Percentiles rank a stretch among this genome's conserved stretches.
These are phyloP conservation scores for Hsuehochloa calcarea DNA, from an alignment of 176 grass and related monocot species.

Conservation along the genomic window DNA sequence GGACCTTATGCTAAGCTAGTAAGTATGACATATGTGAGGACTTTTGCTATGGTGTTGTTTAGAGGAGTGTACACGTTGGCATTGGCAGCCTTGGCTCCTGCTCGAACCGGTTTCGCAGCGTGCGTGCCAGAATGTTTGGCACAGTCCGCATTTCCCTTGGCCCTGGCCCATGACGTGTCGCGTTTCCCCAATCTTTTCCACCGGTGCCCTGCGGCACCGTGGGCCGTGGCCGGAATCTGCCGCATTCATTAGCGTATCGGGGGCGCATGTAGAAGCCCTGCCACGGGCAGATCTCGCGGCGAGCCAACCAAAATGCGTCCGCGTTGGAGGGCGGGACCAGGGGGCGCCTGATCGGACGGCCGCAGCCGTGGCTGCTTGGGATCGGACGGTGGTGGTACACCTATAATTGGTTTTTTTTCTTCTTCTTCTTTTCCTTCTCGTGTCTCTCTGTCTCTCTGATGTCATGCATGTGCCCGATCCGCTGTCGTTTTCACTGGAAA, in stretches of 20 bases:
- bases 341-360: background rate
- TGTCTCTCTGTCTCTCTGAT: background rate
- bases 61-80: background rate
- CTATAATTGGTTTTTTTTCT: background rate
- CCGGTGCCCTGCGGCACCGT: background rate
- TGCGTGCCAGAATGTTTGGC: conserved; percentile 18
- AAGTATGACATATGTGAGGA: background rate
- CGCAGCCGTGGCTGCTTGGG: background rate
- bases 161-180: conserved; percentile 22
- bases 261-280: conserved; percentile 20
- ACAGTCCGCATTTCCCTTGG: background rate
- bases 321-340: background rate
- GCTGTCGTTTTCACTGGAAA: conserved; percentile 56
- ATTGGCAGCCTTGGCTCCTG: background rate
- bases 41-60: background rate
- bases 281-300: conserved; percentile 32
- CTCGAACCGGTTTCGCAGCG: background rate
- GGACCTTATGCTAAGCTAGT: background rate
- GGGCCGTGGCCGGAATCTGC: conserved; percentile 23
- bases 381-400: conserved; percentile 38
- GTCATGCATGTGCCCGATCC: conserved; percentile 55
- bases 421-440: background rate
- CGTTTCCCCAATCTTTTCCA: background rate
- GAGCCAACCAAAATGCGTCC: background rate
- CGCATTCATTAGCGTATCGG: conserved; percentile 40